Evolutionary conservation across 108 stramenopile species (phyloP).

Genomic region (Nitzschia putrida): DNA sequence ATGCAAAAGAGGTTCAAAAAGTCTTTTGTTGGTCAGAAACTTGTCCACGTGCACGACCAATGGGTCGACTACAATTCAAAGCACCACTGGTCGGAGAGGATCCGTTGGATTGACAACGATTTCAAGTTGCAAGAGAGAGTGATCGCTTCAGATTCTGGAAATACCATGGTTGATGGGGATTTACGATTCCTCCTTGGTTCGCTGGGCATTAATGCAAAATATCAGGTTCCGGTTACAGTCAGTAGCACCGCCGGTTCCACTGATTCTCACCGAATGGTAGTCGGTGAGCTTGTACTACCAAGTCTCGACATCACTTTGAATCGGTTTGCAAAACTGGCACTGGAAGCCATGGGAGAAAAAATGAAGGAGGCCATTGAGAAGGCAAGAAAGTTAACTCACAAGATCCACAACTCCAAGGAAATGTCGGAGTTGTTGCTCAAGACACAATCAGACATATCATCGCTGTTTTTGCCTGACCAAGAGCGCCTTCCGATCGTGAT

Average conservation of each 20-base stretch:
- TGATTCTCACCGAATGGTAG: neutral
- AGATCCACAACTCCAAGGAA: neutral
- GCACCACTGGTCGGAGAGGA: neutral
- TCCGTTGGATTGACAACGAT: constrained; percentile 8
- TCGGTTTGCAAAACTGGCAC: neutral
- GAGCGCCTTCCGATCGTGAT: neutral
- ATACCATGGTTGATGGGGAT: neutral
- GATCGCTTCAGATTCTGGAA: constrained; percentile 1
- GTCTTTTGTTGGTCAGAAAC: neutral
- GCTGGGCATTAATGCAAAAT: neutral
- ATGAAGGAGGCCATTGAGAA: neutral
- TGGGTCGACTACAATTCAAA: neutral
- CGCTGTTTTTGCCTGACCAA: neutral
- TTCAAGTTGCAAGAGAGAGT: neutral
- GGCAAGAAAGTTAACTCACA: neutral
- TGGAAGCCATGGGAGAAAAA: neutral
- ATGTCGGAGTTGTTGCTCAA: constrained; percentile 1
- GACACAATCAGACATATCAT: neutral
- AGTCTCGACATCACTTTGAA: constrained; percentile 2
- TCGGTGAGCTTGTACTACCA: neutral
- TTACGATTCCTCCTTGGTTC: neutral
- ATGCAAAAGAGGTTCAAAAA: constrained; percentile 10
- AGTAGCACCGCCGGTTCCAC: neutral
- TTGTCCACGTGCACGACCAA: constrained; percentile 7
- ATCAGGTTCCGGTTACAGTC: constrained; percentile 6